Base-by-base conservation (phyloP, 1,284 basidiomycete species). In the Irpex lacteus region DNA sequence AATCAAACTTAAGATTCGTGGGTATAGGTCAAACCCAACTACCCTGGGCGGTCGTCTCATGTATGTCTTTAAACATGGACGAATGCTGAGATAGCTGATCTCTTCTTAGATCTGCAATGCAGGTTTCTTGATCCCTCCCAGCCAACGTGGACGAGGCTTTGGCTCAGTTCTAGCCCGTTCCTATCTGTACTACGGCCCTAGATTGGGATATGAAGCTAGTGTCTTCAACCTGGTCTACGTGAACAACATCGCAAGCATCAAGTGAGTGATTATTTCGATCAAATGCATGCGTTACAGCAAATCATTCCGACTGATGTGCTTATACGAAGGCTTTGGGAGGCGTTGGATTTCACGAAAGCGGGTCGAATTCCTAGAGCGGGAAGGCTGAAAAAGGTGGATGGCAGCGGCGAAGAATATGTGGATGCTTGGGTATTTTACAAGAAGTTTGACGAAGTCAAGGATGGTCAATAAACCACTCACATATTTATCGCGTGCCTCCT, bases 171-270 rank as follows among this genome's bases (percentile, higher is more conserved):
- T 98, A 36, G 95, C 91, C 0, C 85, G 84, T 66, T 92, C 92
- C 3, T 98, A 88, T 78, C 79, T 97, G 9, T 78, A 92, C 73
- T 95, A 94, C 70, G 96, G 86, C 0, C 95, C 94, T 0, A 78
- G 78, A 40, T 77, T 94, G 32, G 91, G 95, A 7, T 98, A 96
- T 80, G 83, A 88, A 69, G 93, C 87, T 0, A 95, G 91, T 70
- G 93, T 98, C 15, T 98, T 98, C 82, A 98, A 98, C 74, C 83
- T 98, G 56, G 95, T 98, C 40, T 98, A 93, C 76, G 87, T 88
- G 47, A 95, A 90, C 78, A 94, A 93, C 76, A 75, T 80, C 53
- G 89, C 90, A 11, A 91, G 87, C 62, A 77, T 92, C 64, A 84
- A 80, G 89, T 88, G 64, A 69, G 80, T 74, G 36, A 21, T 44